Evolutionary conservation across 164 flowering plant species (phyloP).

Genomic region (Macadamia tetraphylla): DNA sequence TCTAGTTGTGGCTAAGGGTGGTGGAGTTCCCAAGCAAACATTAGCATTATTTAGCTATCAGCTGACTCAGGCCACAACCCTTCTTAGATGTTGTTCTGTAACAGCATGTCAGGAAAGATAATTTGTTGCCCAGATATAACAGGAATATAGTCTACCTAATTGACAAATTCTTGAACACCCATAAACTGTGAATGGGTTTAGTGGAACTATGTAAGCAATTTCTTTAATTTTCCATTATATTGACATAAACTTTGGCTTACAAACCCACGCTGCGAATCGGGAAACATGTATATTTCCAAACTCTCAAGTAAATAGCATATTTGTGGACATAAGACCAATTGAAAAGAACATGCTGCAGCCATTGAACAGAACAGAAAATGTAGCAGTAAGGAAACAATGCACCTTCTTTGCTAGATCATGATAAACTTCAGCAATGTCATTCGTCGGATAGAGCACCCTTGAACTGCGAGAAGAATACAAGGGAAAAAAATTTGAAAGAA

Average conservation of each 20-base stretch:
- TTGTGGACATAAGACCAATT: not conserved
- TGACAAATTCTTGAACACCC: too few relatives aligned
- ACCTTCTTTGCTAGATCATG: constrained; percentile 88
- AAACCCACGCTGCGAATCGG: not conserved
- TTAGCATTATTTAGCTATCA: too few relatives aligned
- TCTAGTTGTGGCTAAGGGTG: not conserved
- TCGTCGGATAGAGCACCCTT: constrained; percentile 59
- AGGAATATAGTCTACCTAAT: too few relatives aligned
- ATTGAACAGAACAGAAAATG: not conserved
- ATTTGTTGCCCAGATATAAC: not conserved
- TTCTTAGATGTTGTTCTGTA: not conserved
- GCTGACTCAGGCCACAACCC: not conserved
- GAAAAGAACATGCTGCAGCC: not conserved
- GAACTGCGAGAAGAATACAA: constrained; percentile 43
- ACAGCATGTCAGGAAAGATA: not conserved
- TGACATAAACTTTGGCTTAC: too few relatives aligned
- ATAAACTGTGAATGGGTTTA: too few relatives aligned
- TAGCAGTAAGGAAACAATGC: constrained; percentile 4
- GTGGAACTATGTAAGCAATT: too few relatives aligned
- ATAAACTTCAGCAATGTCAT: constrained; percentile 69
- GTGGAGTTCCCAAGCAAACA: not conserved
- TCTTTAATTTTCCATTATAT: too few relatives aligned
- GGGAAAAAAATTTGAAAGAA: constrained; percentile 2
- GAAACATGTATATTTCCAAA: not conserved
- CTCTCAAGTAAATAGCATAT: too few relatives aligned